These are phyloP conservation scores for Cenchrus fungigraminus DNA, from an alignment of 176 grass and related monocot genomes.

Conservation along the genomic window DNA sequence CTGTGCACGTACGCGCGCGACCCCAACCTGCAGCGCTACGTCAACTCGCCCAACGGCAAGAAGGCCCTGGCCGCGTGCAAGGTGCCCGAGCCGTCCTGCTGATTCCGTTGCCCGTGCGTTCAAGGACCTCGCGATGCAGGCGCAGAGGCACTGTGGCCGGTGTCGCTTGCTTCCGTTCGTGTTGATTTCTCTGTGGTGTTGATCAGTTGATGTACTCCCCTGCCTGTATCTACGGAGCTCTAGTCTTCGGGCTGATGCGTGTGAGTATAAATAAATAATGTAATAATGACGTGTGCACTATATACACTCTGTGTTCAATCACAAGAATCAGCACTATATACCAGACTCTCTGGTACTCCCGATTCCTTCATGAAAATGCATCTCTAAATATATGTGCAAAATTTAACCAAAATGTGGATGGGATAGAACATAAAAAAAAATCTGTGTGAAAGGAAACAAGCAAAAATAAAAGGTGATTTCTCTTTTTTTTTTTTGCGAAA, in stretches of 20 bases:
- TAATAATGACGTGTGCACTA: not conserved
- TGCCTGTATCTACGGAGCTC: not conserved
- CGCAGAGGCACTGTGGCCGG: not conserved
- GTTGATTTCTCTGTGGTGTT: not conserved
- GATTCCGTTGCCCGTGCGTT: no score
- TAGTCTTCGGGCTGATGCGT: no score
- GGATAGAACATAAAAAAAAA: no score
- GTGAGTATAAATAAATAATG: slow-evolving; percentile 26
- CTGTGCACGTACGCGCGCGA: slow-evolving; percentile 76
- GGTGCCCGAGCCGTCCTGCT: slow-evolving; percentile 56
- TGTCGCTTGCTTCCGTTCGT: not conserved
- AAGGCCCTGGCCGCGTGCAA: slow-evolving; percentile 45
- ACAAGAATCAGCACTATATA: no score
- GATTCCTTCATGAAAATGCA: no score
- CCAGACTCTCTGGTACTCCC: no score
- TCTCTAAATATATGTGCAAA: no score
- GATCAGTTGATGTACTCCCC: not conserved
- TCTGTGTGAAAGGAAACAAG: no score
- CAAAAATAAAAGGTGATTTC: no score
- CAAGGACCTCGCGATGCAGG: not conserved
- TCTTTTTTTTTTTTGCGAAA: no score
- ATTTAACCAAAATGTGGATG: no score
- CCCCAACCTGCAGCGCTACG: slow-evolving; percentile 64
- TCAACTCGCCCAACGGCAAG: slow-evolving; percentile 62
- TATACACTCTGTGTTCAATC: not conserved